These are phyloP conservation scores for Leccinellum rugosiceps DNA, from an alignment of 768 basidiomycete species.

Conservation along the genomic window DNA sequence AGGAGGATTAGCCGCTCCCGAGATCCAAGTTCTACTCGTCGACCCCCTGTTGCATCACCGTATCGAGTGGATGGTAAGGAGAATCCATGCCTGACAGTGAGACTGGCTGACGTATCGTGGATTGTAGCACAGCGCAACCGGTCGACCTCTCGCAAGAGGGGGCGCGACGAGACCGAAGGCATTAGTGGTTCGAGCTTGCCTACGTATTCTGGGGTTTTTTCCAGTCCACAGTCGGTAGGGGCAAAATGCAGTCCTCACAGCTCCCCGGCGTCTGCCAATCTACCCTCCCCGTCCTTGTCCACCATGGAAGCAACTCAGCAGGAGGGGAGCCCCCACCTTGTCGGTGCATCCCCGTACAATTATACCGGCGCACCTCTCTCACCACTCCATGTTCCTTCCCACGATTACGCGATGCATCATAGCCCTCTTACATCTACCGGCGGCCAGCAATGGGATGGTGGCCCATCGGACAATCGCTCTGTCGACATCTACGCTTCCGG, in stretches of 20 bases:
- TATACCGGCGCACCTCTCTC: constrained; percentile 46
- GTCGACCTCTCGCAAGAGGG: constrained; percentile 73
- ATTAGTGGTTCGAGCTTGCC: constrained; percentile 39
- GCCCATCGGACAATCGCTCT: constrained; percentile 35
- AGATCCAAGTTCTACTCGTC: constrained; percentile 51
- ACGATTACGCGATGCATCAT: constrained; percentile 47
- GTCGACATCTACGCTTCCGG: constrained; percentile 45
- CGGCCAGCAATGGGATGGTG: constrained; percentile 45
- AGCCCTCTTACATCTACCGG: constrained; percentile 25
- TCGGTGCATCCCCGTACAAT: constrained; percentile 42
- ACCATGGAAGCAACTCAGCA: constrained; percentile 43
- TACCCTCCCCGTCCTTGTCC: constrained; percentile 67
- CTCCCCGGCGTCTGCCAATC: constrained; percentile 69
- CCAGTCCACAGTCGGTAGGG: constrained; percentile 47
- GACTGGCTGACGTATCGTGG: constrained; percentile 16
- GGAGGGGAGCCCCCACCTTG: constrained; percentile 56
- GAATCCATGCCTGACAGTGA: background rate
- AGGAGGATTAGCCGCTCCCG: constrained; percentile 57
- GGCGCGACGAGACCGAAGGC: constrained; percentile 60
- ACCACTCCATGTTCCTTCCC: constrained; percentile 51
- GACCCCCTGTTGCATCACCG: constrained; percentile 57
- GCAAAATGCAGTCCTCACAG: constrained; percentile 62
- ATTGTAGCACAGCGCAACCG: constrained; percentile 60
- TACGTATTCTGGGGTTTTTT: constrained; percentile 53
- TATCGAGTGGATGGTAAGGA: constrained; percentile 64